Evolutionary conservation across 2,329 filamentous ascomycete species (phyloP).

Genomic region (Boeremia exigua): DNA sequence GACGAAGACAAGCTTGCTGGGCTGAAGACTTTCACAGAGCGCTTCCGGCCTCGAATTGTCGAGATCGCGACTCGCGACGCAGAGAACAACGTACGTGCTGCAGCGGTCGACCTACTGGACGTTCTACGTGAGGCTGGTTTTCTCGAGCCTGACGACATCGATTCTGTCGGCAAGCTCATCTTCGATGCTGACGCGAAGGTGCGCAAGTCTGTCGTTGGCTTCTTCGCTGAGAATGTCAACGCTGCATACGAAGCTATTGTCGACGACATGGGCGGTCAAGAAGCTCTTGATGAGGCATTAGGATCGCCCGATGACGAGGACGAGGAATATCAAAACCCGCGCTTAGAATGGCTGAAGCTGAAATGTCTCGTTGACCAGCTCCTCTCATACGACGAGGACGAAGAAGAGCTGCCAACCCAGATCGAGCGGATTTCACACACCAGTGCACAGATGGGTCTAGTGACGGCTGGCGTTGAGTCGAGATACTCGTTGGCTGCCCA

Average conservation of each 20-base stretch:
- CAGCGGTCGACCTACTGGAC: conserved; percentile 82
- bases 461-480: conserved; percentile 73
- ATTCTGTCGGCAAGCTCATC: conserved; percentile 83
- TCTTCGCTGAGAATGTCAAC: conserved; percentile 87
- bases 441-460: conserved; percentile 52
- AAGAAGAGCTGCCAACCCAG: conserved; percentile 61
- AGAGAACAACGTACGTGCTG: conserved; percentile 79
- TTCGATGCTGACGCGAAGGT: conserved; percentile 87
- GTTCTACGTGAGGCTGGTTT: conserved; percentile 82
- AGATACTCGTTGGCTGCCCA: conserved; percentile 86
- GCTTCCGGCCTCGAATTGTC: conserved; percentile 83
- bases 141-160: conserved; percentile 89
- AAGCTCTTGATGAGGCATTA: conserved; percentile 76
- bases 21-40: conserved; percentile 89
- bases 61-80: conserved; percentile 91
- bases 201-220: conserved; percentile 85
- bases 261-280: conserved; percentile 83
- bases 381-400: conserved; percentile 77
- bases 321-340: conserved; percentile 74
- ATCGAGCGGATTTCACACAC: conserved; percentile 53
- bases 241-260: conserved; percentile 80
- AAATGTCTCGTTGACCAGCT: conserved; percentile 89
- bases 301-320: conserved; percentile 74
- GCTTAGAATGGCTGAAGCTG: conserved; percentile 85
- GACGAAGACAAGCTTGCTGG: conserved; percentile 77